phyloP scores from a whole-genome alignment of 1,284 basidiomycete species.

The Tylopilus sp. region DNA sequence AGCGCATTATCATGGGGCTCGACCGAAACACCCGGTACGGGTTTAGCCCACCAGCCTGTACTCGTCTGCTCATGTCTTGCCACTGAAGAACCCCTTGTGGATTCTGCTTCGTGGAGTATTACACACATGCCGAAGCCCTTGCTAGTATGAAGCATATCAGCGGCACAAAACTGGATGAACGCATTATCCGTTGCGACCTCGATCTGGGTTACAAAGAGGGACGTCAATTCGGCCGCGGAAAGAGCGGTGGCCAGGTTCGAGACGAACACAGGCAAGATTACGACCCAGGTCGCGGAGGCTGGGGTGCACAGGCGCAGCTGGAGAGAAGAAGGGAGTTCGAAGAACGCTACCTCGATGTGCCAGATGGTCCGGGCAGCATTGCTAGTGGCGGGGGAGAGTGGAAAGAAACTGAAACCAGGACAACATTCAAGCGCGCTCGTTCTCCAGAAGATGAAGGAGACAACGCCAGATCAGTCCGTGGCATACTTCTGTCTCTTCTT shows the following conservation, averaged over 20 bases:
- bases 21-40: slow-evolving; percentile 88
- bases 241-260: slow-evolving; percentile 91
- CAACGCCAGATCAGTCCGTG: slow-evolving; percentile 48
- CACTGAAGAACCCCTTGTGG: slow-evolving; percentile 87
- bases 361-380: slow-evolving; percentile 73
- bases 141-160: slow-evolving; percentile 92
- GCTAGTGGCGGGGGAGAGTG: slow-evolving; percentile 78
- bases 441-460: slow-evolving; percentile 70
- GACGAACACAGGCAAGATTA: slow-evolving; percentile 98
- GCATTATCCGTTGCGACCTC: slow-evolving; percentile 96
- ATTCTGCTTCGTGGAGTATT: slow-evolving; percentile 99
- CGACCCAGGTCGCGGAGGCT: slow-evolving; percentile 91
- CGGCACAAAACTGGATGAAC: slow-evolving; percentile 98
- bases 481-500: neutral
- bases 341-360: slow-evolving; percentile 83
- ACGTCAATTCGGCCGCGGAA: slow-evolving; percentile 94
- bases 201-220: slow-evolving; percentile 98
- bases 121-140: slow-evolving; percentile 91
- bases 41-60: slow-evolving; percentile 1
- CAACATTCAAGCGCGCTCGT: slow-evolving; percentile 56
- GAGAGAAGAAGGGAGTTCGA: slow-evolving; percentile 81
- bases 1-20: slow-evolving; percentile 98
- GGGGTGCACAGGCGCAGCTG: slow-evolving; percentile 88
- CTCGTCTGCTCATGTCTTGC: slow-evolving; percentile 3
- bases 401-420: slow-evolving; percentile 55